These are phyloP conservation scores for Coccomyxa subellipsoidea DNA, from an alignment of 163 green algal species.

Conservation along the genomic window DNA sequence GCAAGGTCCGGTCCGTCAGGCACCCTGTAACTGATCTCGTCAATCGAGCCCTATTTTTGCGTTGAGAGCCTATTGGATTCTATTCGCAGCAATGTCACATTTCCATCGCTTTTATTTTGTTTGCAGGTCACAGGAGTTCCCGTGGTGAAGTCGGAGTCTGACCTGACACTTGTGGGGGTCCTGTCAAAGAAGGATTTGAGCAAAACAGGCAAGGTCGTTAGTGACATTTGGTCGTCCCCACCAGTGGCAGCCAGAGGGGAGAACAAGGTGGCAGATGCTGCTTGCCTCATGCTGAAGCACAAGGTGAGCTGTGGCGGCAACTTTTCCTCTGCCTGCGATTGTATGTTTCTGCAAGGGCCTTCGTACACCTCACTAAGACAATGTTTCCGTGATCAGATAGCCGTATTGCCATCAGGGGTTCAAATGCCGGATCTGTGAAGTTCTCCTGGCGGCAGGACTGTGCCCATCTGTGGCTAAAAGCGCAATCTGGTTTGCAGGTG, in stretches of 20 bases:
- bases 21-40: neutral
- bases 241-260: conserved; percentile 24
- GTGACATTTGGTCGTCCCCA: conserved; percentile 21
- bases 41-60: neutral
- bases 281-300: conserved; percentile 41
- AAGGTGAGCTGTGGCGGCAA: conserved; percentile 22
- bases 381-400: too few relatives aligned
- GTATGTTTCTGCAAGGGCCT: too few relatives aligned
- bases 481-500: conserved; percentile 8
- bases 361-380: too few relatives aligned
- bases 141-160: conserved; percentile 29
- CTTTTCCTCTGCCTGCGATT: too few relatives aligned
- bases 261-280: conserved; percentile 41
- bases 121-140: conserved; percentile 29
- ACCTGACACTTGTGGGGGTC: conserved; percentile 32
- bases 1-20: neutral
- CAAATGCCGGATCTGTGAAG: too few relatives aligned
- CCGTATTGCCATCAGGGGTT: too few relatives aligned
- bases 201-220: conserved; percentile 25
- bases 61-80: too few relatives aligned
- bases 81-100: too few relatives aligned
- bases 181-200: conserved; percentile 39
- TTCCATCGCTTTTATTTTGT: too few relatives aligned
- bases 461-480: too few relatives aligned
- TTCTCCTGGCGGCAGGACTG: too few relatives aligned